Evolutionary conservation across 1,139 yeast genomes (phyloP).

Genomic region (Yamadazyma buinensis): DNA sequence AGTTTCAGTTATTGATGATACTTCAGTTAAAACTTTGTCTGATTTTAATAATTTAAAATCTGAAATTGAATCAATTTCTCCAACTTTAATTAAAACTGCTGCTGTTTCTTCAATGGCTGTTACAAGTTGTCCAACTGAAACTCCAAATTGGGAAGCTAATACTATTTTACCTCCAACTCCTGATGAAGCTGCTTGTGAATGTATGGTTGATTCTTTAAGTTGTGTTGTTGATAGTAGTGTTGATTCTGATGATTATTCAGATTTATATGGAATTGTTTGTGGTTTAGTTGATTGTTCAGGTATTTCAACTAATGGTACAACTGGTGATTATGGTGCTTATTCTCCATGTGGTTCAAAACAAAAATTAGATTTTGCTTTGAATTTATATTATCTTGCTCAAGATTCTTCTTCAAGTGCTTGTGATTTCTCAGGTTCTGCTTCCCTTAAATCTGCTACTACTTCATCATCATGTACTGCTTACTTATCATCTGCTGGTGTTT

Average conservation of each 20-base stretch:
- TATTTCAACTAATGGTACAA: conserved; percentile 33
- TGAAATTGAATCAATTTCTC: conserved; percentile 47
- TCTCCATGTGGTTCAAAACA: conserved; percentile 39
- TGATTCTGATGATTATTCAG: conserved; percentile 29
- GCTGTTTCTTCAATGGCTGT: conserved; percentile 22
- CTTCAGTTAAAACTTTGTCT: conserved; percentile 34
- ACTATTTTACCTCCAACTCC: conserved; percentile 45
- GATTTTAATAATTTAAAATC: conserved; percentile 53
- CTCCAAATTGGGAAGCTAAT: conserved; percentile 37
- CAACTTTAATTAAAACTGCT: conserved; percentile 30
- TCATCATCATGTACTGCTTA: conserved; percentile 31
- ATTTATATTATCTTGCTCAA: conserved; percentile 35
- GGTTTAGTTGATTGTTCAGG: conserved; percentile 33
- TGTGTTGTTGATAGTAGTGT: conserved; percentile 37
- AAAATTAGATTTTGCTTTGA: conserved; percentile 38
- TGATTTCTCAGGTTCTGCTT: conserved; percentile 40
- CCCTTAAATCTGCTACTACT: conserved; percentile 25
- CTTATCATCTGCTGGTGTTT: conserved; percentile 23
- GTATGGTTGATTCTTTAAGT: conserved; percentile 29
- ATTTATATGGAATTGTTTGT: conserved; percentile 33
- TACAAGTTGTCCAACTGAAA: conserved; percentile 35
- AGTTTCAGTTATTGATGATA: conserved; percentile 48
- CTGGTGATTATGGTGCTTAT: conserved; percentile 39
- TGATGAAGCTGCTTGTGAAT: conserved; percentile 34
- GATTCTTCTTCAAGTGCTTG: conserved; percentile 31